A percentile compares a stretch with the other conserved stretches of the same genome.
Conservation (phyloP, 169 alveolate genomes). For the Hepatocystis sp. region DNA sequence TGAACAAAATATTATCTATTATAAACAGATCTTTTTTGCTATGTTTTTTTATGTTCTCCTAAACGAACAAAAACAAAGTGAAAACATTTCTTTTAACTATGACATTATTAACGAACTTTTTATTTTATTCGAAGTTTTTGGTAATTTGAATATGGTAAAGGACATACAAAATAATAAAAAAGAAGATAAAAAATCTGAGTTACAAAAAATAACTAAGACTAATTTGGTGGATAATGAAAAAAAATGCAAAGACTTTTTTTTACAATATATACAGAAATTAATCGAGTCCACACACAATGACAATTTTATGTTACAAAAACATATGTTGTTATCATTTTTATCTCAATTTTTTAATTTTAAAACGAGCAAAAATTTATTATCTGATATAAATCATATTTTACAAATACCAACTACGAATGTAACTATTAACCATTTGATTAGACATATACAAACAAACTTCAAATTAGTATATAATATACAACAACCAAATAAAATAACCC, state of each 20-base stretch:
- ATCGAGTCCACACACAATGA: background rate
- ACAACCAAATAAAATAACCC: conserved; percentile 14
- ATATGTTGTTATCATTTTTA: conserved; percentile 36
- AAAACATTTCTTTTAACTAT: no score
- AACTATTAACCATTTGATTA: conserved; percentile 6
- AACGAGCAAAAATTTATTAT: conserved; percentile 14
- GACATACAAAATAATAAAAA: no score
- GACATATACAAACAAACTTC: conserved; percentile 5
- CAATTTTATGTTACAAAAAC: conserved; percentile 15
- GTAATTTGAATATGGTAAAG: no score
- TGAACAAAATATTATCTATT: no score
- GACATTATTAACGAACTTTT: no score
- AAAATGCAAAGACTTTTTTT: conserved; percentile 23
- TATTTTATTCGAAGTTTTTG: no score
- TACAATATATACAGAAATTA: background rate
- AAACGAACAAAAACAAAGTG: no score
- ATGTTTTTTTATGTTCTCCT: no score
- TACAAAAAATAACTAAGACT: no score
- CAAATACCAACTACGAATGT: background rate
- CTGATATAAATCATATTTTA: conserved; percentile 16
- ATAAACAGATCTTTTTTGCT: no score
- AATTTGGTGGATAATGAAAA: no score
- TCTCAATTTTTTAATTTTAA: conserved; percentile 4
- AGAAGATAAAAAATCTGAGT: no score
- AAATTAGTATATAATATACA: conserved; percentile 14